Evolutionary conservation across 768 basidiomycete species (phyloP), one percentile per base, ranked within the genome.

Genomic region (Saitozyma sp.): DNA sequence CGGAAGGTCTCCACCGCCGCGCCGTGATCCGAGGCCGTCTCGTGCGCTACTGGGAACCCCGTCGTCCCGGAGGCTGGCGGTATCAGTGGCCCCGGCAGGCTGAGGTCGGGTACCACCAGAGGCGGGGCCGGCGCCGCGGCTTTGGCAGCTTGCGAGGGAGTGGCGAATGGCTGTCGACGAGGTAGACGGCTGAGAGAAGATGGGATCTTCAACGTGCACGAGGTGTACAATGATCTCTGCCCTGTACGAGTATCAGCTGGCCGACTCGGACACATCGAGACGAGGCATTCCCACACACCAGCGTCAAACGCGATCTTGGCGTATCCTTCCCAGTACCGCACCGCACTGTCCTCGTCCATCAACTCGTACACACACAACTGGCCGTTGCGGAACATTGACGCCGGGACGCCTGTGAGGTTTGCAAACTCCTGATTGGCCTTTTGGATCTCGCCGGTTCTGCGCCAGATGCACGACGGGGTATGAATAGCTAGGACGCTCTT

Each of bases 261-360:
- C 29, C 5, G 29, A 50, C 41, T 8, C 16, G 11, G 6, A 37
- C 17, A 43, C 39, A 51, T 10, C n/a, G 29, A 51, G n/a, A 13
- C 45, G 53, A 41, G 16, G 5, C 46, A 37, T 55, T 14, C 9
- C 9, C 17, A 61, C 73, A 65, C 54, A 72, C 73, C 70, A 6
- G 70, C 67, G 56, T 76, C 72, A 56, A 76, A 67, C 19, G 74
- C 68, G 20, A 78, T 74, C 65, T 77, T 78, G n/a, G 92, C 92
- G 73, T 96, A 96, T 88, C 96, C 92, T 87, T 98, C 94, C 92
- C 92, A 97, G 73, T 96, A 97, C 76, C 94, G 92, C 48, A 96
- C 93, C 3, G 93, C 92, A 0, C 88, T 89, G 76, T 95, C 93
- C 79, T 99, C 95, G 0, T 93, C 89, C 94, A 99, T 96, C 53